Base-by-base conservation (phyloP, 306 rosid species). In the Urtica urens region DNA sequence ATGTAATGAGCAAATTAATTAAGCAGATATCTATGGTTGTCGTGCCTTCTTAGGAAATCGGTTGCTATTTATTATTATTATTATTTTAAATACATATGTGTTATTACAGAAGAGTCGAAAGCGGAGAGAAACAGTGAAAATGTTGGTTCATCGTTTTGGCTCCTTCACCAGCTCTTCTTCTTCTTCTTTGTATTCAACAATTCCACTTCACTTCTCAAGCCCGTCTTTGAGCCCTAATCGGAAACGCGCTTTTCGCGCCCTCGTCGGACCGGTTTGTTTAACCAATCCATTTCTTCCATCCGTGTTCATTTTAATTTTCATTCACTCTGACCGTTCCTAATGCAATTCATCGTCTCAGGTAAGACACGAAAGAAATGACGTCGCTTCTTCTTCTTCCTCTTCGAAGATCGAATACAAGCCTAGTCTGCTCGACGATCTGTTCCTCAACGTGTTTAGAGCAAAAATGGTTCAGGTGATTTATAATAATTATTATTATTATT, bases 401-500 rank as follows among this genome's bases (percentile, higher is more conserved):
- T 15, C 77, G 23, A 65, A 60, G 58, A 15, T 49, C 12, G 86
- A 67, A 51, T 72, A 78, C 70, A 76, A 67, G 61, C 79, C 74
- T 6, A 74, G 84, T 25, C 30, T 68, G 16, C 41, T 84, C 27
- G 95, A 90, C 38, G 79, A 81, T 24, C 56, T 84, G 65, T 88
- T 81, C 65, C 90, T 88, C 64, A 61, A 54, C 46, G 57, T 84
- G 72, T 88, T 88, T 57, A 79, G 97, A 19, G 59, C 51, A 61
- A 88, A 81, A 77, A 72, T 88, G 83, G 97, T 72, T 4, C 60
- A 73, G 87, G 95, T 77, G 59, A 55, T 4, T 5, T 3, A 35
- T 19, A 6, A 18, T 6, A 4, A 13, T 29, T 31, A 28, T 28
- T 28, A 28, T 28, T 28, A 28, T 28, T 28, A 28, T 28, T 28